phyloP scores from a whole-genome alignment of 2,329 filamentous ascomycete species.

The Colletotrichum echinochloae region DNA sequence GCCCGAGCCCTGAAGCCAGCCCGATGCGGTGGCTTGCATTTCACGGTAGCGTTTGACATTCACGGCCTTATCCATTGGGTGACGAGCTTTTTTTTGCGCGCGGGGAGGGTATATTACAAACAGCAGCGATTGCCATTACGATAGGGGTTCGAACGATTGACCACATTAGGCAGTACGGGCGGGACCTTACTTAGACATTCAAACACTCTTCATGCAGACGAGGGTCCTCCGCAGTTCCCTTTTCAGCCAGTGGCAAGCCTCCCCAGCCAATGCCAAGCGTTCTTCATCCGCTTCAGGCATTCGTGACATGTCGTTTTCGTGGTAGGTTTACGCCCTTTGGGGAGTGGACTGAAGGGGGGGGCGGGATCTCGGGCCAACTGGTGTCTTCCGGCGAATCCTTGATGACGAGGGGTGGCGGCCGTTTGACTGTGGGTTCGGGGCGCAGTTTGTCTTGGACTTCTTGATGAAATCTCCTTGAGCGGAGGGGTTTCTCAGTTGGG shows the following conservation, averaged over 20 bases:
- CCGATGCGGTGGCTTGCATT: constrained; percentile 12
- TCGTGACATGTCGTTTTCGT: constrained; percentile 15
- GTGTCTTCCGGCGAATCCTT: background rate
- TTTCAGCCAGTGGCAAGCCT: background rate
- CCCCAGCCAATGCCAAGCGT: constrained; percentile 20
- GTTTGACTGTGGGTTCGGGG: background rate
- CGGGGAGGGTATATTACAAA: constrained; percentile 16
- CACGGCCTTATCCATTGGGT: constrained; percentile 8
- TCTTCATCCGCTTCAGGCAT: constrained; percentile 19
- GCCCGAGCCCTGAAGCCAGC: constrained; percentile 3
- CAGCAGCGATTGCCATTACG: background rate
- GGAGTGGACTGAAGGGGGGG: constrained; percentile 26
- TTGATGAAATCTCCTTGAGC: too few species aligned
- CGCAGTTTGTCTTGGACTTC: constrained; percentile 17
- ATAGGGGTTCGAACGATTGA: constrained; percentile 1
- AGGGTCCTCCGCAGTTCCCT: background rate
- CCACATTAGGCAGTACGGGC: background rate
- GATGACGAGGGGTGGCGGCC: background rate
- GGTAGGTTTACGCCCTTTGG: constrained; percentile 4
- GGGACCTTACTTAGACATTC: background rate
- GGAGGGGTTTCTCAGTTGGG: background rate
- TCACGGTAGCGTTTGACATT: constrained; percentile 16
- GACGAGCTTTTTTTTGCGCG: background rate
- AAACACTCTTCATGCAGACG: constrained; percentile 6
- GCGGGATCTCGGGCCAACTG: constrained; percentile 28